Percentiles rank a stretch among this genome's conserved stretches.
Evolutionary conservation across 2,329 filamentous ascomycete species (phyloP).

Genomic region (Drechslera avenae): DNA sequence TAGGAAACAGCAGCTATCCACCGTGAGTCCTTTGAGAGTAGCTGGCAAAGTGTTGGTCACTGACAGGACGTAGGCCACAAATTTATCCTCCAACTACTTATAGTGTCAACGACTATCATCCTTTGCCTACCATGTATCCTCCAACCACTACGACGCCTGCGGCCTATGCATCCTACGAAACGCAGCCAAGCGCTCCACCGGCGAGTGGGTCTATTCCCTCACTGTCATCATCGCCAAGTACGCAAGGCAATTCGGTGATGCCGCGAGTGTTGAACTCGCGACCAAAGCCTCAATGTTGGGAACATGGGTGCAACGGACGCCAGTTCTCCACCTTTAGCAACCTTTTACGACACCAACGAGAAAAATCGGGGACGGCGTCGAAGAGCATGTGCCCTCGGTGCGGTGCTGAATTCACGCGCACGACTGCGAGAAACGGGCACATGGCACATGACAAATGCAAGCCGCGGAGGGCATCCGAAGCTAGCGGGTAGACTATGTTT

Average conservation of each 20-base stretch:
- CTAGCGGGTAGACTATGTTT: slow-evolving; percentile 24
- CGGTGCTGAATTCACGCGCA: slow-evolving; percentile 90
- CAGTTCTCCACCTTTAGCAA: slow-evolving; percentile 98
- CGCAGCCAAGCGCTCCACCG: slow-evolving; percentile 28
- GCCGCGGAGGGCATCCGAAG: slow-evolving; percentile 60
- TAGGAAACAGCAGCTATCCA: slow-evolving; percentile 42
- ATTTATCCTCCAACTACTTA: slow-evolving; percentile 45
- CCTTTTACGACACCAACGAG: slow-evolving; percentile 85
- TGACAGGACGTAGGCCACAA: slow-evolving; percentile 31
- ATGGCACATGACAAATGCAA: slow-evolving; percentile 91
- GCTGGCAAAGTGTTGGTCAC: slow-evolving; percentile 1
- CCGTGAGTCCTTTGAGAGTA: slow-evolving; percentile 30
- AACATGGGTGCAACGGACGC: slow-evolving; percentile 93
- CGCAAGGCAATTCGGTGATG: slow-evolving; percentile 35
- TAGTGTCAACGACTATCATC: slow-evolving; percentile 40
- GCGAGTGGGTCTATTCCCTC: slow-evolving; percentile 26
- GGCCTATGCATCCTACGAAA: slow-evolving; percentile 42
- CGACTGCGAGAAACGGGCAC: slow-evolving; percentile 86
- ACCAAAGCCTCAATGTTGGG: slow-evolving; percentile 96
- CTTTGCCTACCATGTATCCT: slow-evolving; percentile 47
- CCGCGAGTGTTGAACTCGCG: slow-evolving; percentile 72
- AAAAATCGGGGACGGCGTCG: slow-evolving; percentile 88
- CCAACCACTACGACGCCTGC: slow-evolving; percentile 38
- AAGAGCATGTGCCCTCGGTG: slow-evolving; percentile 92
- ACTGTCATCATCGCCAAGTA: slow-evolving; percentile 35